Evolutionary conservation across 2,329 filamentous ascomycete species (phyloP).

Genomic region (Fusarium sp.): DNA sequence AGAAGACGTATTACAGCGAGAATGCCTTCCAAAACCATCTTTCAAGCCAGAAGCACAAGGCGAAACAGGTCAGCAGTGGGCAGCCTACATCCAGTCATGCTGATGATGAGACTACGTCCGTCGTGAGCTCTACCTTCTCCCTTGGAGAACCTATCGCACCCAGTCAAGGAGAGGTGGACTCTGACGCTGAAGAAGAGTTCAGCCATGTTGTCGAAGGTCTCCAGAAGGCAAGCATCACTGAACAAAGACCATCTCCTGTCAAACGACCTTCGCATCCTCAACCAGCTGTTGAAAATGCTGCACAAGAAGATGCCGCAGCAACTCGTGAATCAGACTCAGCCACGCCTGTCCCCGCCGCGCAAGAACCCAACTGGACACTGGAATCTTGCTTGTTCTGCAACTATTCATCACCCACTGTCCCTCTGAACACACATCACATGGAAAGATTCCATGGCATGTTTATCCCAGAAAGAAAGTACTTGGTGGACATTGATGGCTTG

Average conservation of each 20-base stretch:
- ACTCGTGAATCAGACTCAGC: conserved; percentile 60
- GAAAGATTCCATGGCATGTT: conserved; percentile 94
- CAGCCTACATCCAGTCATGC: conserved; percentile 51
- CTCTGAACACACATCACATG: conserved; percentile 90
- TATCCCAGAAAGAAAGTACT: conserved; percentile 87
- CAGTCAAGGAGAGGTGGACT: conserved; percentile 65
- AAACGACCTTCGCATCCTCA: conserved; percentile 67
- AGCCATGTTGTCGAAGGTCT: conserved; percentile 82
- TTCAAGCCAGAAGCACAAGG: conserved; percentile 88
- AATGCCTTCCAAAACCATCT: conserved; percentile 96
- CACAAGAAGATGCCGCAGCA: conserved; percentile 58
- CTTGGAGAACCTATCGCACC: conserved; percentile 80
- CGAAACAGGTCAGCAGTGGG: conserved; percentile 63
- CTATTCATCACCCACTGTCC: conserved; percentile 79
- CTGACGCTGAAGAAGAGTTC: conserved; percentile 80
- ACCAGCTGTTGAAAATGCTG: conserved; percentile 56
- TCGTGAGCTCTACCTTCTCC: conserved; percentile 92
- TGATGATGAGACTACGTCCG: conserved; percentile 80
- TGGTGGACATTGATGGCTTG: conserved; percentile 85
- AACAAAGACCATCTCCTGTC: conserved; percentile 62
- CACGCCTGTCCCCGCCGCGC: conserved; percentile 53
- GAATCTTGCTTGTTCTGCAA: conserved; percentile 90
- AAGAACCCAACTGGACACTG: conserved; percentile 59
- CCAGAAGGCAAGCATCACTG: conserved; percentile 77
- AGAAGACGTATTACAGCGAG: conserved; percentile 95